Base-by-base conservation (phyloP, 1,284 basidiomycete species). In the Tilletia horrida region DNA sequence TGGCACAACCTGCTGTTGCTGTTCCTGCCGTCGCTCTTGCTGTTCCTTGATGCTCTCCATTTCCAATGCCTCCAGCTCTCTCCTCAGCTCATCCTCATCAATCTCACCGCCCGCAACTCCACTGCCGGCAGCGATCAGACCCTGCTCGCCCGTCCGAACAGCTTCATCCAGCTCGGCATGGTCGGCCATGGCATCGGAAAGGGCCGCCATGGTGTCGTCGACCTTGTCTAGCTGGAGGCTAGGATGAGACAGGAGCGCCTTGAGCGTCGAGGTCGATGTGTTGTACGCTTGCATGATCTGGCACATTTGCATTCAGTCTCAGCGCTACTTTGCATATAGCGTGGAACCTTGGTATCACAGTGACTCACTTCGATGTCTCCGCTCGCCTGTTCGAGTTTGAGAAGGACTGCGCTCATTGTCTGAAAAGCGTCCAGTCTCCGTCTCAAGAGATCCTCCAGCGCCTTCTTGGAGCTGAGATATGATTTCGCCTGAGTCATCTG, bases 261-360 rank as follows among this genome's bases (percentile, higher is more conserved):
- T 86, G 9, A 97, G 85, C 0, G 92, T 92, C 1, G 86, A 82
- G 0, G 91, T 88, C 1, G 92, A 93, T 1, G 88, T 88, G 79
- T 91, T 87, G 79, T 95, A 97, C 0, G 89, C 87, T 71, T 87
- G 87, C 87, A 97, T 88, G 65, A 97, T 90, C 90, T 94, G 77
- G 7, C 23, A 7, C 29, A 29, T 16, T 14, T 35, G 21, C n/a
- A 21, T 55, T 62, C 35, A 62, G 43, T 45, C 43, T 11, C 43
- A 44, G 9, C 11, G 43, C 43, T 44, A 44, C 18, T 9, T 9
- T 9, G 43, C 11, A 44, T 44, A n/a, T n/a, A 4, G 6, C 11
- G 35, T 40, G 35, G 35, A 40, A n/a, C n/a, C n/a, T n/a, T n/a
- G n/a, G 35, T 4, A 40, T 40, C 35, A 4, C 35, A 40, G 29